Evolutionary conservation across 495 filamentous ascomycete genomes (phyloP), one percentile per base, ranked within the genome.

Genomic region (Echria macrotheca): DNA sequence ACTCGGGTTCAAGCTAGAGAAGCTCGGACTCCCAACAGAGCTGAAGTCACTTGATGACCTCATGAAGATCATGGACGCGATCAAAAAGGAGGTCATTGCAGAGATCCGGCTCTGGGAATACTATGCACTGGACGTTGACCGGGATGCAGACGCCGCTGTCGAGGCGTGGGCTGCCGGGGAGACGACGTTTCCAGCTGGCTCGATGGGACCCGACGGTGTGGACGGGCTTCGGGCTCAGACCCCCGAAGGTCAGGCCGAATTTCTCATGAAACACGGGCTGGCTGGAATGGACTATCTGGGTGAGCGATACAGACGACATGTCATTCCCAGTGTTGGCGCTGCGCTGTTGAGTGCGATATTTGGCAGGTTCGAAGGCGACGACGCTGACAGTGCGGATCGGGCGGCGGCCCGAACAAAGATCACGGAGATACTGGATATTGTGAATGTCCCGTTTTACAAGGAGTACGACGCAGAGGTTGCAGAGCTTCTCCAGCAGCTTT

Each of bases 41-140:
- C 73, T 95, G 46, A 77, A 80, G 43, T 78, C 71, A 3, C 67
- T 75, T 4, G 85, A 85, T 23, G 90, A 96, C 59, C 69, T 99
- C n/a, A 58, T 86, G 8, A 76, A 78, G 53, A 76, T 96, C 47
- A 95, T 96, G 83, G 84, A 89, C 15, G 86, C 77, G 8, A 74
- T 95, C 37, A 91, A 94, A 53, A 77, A 82, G 24, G 76, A 89
- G 48, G 88, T 88, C 28, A 79, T 99, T 53, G 78, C 79, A 25
- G 73, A 76, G 14, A 75, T 91, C 51, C 79, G 78, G 28, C 75
- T 99, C 5, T 99, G 94, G 94, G 85, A 99, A 60, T 99, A 83
- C 68, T 97, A 95, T 59, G 83, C 84, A 8, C 64, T 95, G 39
- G 79, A 97, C 60, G 83, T 93, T 2, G 79, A 90, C 32, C 66